Evolutionary conservation across 495 filamentous ascomycete genomes (phyloP), one percentile per base, ranked within the genome.

Genomic region (Aspergillus carlsbadensis): DNA sequence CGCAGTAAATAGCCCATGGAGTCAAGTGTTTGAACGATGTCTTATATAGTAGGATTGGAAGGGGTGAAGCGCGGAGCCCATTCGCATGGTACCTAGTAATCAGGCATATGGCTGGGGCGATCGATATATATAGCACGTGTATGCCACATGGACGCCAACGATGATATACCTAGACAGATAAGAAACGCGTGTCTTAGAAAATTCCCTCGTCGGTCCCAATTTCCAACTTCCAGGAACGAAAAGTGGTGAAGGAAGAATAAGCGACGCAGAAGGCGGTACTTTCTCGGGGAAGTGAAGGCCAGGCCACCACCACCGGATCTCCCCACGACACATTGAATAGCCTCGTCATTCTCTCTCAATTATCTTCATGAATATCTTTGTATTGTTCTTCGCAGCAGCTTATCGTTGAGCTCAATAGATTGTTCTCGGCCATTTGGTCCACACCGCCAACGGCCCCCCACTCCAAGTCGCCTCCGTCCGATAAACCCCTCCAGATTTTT

Each of bases 401-500:
- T 29, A 29, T 29, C 26, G 26, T 29, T 29, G 26, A 8, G 3
- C 26, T 29, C 39, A 43, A 43, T 43, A 43, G 18, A 43, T 21
- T 43, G 41, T 24, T 22, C 6, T 22, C 7, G 10, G 20, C 34
- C 15, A 6, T 34, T 31, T 24, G 21, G 29, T 26, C 24, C 50
- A 57, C 50, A 59, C 52, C 34, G 39, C 49, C 51, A 48, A 56
- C 44, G 35, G 45, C 49, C 48, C 48, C 43, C 44, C 37, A 49
- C 50, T 40, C 34, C 47, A 48, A 46, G 46, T 54, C 52, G 43
- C 56, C 56, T 50, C 61, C 58, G 22, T 56, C 57, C 60, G 59
- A 65, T 65, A 65, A 67, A 70, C 69, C 66, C 66, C 64, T 69
- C 66, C 62, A 63, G 57, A 63, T 58, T 65, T 56, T 58, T 53